phyloP scores from a whole-genome alignment of 1,284 basidiomycete species.

The Xerocomus tenax region DNA sequence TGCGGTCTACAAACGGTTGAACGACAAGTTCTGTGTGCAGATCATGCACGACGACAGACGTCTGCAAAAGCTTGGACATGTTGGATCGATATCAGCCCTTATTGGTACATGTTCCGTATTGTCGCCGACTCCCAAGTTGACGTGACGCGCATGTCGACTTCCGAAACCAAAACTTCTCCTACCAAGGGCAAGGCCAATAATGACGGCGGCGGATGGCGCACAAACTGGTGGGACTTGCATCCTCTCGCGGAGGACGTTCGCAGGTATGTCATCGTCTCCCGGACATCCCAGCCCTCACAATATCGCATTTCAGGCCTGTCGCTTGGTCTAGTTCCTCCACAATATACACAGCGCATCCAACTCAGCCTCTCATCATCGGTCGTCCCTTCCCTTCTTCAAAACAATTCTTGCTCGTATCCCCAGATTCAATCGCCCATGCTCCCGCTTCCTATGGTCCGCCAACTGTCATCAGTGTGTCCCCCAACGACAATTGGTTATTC shows the following conservation, averaged over 20 bases:
- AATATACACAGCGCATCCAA: conserved; percentile 58
- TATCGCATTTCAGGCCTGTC: conserved; percentile 42
- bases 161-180: conserved; percentile 33
- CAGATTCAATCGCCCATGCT: conserved; percentile 39
- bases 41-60: conserved; percentile 45
- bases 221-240: conserved; percentile 67
- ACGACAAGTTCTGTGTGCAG: conserved; percentile 65
- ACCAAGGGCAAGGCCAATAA: conserved; percentile 49
- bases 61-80: conserved; percentile 29
- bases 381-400: conserved; percentile 61
- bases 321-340: conserved; percentile 62
- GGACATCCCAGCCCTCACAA: not conserved
- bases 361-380: conserved; percentile 50
- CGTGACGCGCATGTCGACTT: conserved; percentile 17
- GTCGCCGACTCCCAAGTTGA: not conserved
- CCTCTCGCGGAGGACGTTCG: conserved; percentile 49
- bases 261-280: conserved; percentile 34
- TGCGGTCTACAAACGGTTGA: conserved; percentile 70
- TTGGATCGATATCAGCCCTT: not conserved
- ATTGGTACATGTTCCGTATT: not conserved
- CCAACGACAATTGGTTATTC: conserved; percentile 57
- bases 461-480: conserved; percentile 50
- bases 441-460: conserved; percentile 52
- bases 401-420: conserved; percentile 51
- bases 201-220: conserved; percentile 45